These are phyloP conservation scores for slime mould (Dictyostelium discoideum) DNA, from an alignment of 78 protist genomes.

Conservation along the genomic window dicty_2.7 NC_007089.4:1142501-1143000, in stretches of 20 bases:
- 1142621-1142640: slow-evolving; percentile 80
- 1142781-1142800: slow-evolving; percentile 61
- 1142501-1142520: slow-evolving; percentile 85
- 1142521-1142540: slow-evolving; percentile 68
- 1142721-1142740: slow-evolving; percentile 79
- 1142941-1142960: slow-evolving; percentile 55
- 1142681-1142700: slow-evolving; percentile 83
- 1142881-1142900: slow-evolving; percentile 82
- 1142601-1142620: slow-evolving; percentile 86
- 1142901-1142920: slow-evolving; percentile 85
- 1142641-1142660: slow-evolving; percentile 83
- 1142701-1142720: slow-evolving; percentile 75
- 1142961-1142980: slow-evolving; percentile 32
- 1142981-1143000: slow-evolving; percentile 69
- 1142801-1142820: slow-evolving; percentile 33
- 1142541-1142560: slow-evolving; percentile 83
- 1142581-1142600: slow-evolving; percentile 87
- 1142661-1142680: slow-evolving; percentile 64
- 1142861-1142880: slow-evolving; percentile 78
- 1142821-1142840: slow-evolving; percentile 76
- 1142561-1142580: slow-evolving; percentile 72
- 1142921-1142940: slow-evolving; percentile 63
- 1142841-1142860: slow-evolving; percentile 66
- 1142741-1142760: slow-evolving; percentile 83
- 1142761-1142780: slow-evolving; percentile 81